These are phyloP conservation scores for Microascus cirrosus DNA, from an alignment of 2,329 filamentous ascomycete genomes.

Conservation along the genomic window DNA sequence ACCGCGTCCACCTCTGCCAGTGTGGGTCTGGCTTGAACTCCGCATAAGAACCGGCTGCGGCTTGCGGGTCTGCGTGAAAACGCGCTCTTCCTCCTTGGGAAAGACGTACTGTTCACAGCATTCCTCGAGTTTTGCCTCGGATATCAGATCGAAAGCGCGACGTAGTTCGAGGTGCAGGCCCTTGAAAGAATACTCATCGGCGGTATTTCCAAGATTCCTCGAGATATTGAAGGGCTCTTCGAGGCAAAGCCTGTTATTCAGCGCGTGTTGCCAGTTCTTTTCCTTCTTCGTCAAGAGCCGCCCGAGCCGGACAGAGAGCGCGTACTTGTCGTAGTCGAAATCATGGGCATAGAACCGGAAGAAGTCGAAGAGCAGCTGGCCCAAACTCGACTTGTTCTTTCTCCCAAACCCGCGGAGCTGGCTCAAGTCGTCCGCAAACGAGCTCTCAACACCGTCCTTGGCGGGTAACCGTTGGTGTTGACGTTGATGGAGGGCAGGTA, in stretches of 20 bases:
- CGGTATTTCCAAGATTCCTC: conserved; percentile 90
- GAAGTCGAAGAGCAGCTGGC: conserved; percentile 86
- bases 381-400: conserved; percentile 71
- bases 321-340: conserved; percentile 76
- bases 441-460: conserved; percentile 54
- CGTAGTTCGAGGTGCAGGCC: conserved; percentile 85
- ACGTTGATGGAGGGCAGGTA: conserved; percentile 75
- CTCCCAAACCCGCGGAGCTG: conserved; percentile 63
- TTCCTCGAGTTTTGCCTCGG: conserved; percentile 66
- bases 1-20: conserved; percentile 23
- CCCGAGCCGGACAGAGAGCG: conserved; percentile 76
- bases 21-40: conserved; percentile 50
- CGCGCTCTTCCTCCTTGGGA: conserved; percentile 66
- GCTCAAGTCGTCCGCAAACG: conserved; percentile 79
- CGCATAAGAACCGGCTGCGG: conserved; percentile 46
- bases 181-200: conserved; percentile 86
- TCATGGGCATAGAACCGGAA: conserved; percentile 93
- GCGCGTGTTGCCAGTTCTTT: conserved; percentile 74
- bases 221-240: conserved; percentile 91
- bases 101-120: conserved; percentile 84
- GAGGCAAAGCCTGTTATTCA: conserved; percentile 81
- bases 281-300: conserved; percentile 68
- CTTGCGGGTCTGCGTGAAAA: conserved; percentile 34
- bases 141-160: conserved; percentile 74
- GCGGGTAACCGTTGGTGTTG: conserved; percentile 46